Percentiles rank a stretch among this genome's conserved stretches.
These are phyloP conservation scores for Calocybe indica DNA, from an alignment of 768 basidiomycete genomes.

Conservation along the genomic window DNA sequence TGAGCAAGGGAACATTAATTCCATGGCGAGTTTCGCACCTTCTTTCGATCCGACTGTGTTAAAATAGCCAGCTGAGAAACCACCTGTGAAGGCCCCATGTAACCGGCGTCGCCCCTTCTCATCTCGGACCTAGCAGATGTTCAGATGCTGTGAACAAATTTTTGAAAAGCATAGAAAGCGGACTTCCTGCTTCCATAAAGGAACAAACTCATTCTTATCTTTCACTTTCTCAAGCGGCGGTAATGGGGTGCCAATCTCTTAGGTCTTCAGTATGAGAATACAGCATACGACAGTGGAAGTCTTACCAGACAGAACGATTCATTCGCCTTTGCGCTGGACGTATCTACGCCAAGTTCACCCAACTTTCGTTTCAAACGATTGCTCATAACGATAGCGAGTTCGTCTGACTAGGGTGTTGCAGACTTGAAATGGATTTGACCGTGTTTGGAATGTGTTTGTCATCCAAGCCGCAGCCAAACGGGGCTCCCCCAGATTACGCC, in stretches of 20 bases:
- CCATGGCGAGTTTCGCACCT: slow-evolving; percentile 41
- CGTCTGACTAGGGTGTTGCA: too few relatives aligned
- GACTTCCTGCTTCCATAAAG: slow-evolving; percentile 97
- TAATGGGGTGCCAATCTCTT: slow-evolving; percentile 87
- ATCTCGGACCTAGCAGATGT: slow-evolving; percentile 65
- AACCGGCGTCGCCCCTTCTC: slow-evolving; percentile 88
- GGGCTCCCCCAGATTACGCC: too few relatives aligned
- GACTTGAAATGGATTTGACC: too few relatives aligned
- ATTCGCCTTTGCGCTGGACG: slow-evolving; percentile 61
- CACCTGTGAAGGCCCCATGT: slow-evolving; percentile 99
- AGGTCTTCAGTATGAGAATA: slow-evolving; percentile 6
- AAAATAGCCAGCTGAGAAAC: slow-evolving; percentile 96
- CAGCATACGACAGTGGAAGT: slow-evolving; percentile 4
- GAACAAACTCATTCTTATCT: slow-evolving; percentile 92
- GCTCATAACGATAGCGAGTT: slow-evolving; percentile 12
- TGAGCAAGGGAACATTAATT: neutral
- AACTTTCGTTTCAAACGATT: slow-evolving; percentile 78
- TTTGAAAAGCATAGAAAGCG: slow-evolving; percentile 12
- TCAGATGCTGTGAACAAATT: neutral
- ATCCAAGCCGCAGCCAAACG: too few relatives aligned
- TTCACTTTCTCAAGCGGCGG: slow-evolving; percentile 92
- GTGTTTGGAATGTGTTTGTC: too few relatives aligned
- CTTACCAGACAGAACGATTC: slow-evolving; percentile 83
- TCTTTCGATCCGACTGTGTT: slow-evolving; percentile 96
- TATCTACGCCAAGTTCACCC: slow-evolving; percentile 71